Conservation (phyloP, 441 rosid species). For the Metrosideros polymorpha region DNA sequence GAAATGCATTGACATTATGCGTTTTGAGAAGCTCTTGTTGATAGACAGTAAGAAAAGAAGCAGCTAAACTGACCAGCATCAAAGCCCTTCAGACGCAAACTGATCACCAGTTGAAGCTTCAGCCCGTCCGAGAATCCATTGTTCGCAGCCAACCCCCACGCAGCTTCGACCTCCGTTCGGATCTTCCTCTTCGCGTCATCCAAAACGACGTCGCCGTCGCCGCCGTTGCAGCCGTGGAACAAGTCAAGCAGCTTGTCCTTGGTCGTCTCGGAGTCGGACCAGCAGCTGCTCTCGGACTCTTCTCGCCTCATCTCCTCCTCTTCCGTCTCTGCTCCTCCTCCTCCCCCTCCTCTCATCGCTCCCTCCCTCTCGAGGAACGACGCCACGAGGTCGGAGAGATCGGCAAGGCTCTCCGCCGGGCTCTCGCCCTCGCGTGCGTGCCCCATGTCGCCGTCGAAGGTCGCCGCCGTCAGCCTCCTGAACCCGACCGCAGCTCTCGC, state of each 20-base stretch:
- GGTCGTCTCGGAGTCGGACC: constrained; percentile 18
- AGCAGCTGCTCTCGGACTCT: constrained; percentile 1
- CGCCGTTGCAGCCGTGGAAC: not conserved
- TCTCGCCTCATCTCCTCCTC: constrained; percentile 4
- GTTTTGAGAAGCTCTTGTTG: not conserved
- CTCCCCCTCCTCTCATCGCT: not conserved
- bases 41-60: not conserved
- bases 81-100: constrained; percentile 42
- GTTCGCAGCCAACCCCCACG: not conserved
- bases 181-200: constrained; percentile 21
- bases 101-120: constrained; percentile 42
- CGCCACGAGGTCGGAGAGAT: constrained; percentile 62
- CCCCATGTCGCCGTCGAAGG: constrained; percentile 26
- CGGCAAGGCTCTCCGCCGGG: constrained; percentile 16
- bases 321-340: not conserved
- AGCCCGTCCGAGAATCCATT: constrained; percentile 16
- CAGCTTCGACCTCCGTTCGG: constrained; percentile 13
- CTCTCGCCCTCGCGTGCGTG: constrained; percentile 21
- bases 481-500: not conserved
- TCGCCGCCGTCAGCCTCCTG: not conserved
- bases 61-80: constrained; percentile 54
- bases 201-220: not conserved
- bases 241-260: constrained; percentile 24
- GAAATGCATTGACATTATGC: too few relatives aligned
- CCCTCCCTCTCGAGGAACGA: constrained; percentile 55